Base-by-base conservation (phyloP, 2,329 filamentous ascomycete species). In the Aspergillus ruber region DNA sequence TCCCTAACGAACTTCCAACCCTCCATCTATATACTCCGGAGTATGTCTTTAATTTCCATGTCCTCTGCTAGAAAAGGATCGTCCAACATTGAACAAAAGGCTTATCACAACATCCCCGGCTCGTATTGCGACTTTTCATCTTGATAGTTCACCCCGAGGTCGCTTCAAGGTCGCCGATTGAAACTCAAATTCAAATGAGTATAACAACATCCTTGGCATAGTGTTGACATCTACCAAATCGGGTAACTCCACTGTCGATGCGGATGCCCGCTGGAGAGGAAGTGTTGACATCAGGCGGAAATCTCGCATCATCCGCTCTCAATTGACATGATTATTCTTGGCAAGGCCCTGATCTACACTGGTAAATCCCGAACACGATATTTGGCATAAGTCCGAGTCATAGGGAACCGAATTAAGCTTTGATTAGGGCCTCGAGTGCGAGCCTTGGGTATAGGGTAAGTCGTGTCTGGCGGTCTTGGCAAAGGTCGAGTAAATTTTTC, bases 131-230 rank as follows among this genome's bases (percentile, higher is more conserved):
- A 20, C 7, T 39, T 39, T 17, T 12, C 36, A 5, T 4, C 12
- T 39, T 39, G 8, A 12, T 17, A 17, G 3, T 36, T 36, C 2
- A 10, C 25, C 9, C 4, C 3, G 25, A 29, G 25, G 10, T 27
- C 25, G 10, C 10, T 27, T 27, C 25, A 3, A 27, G 25, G 6
- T 36, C n/a, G 6, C 33, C n/a, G 33, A 36, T 8, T 18, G n/a
- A 18, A 13, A 36, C 10, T 18, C 33, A 36, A 9, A 36, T 17
- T 15, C 33, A 17, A 15, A 32, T 46, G 43, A 23, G 49, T 49
- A 56, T 58, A 55, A 53, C 55, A 49, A 51, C 51, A 58, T 58
- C 38, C 55, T 58, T 58, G 55, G 56, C 56, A 55, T 55, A 51
- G 46, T 58, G 51, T 50, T 47, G 55, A 57, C 52, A 58, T 57